Evolutionary conservation across 495 filamentous ascomycete genomes (phyloP), one percentile per base, ranked within the genome.

Genomic region (Lentithecium fluviatile): DNA sequence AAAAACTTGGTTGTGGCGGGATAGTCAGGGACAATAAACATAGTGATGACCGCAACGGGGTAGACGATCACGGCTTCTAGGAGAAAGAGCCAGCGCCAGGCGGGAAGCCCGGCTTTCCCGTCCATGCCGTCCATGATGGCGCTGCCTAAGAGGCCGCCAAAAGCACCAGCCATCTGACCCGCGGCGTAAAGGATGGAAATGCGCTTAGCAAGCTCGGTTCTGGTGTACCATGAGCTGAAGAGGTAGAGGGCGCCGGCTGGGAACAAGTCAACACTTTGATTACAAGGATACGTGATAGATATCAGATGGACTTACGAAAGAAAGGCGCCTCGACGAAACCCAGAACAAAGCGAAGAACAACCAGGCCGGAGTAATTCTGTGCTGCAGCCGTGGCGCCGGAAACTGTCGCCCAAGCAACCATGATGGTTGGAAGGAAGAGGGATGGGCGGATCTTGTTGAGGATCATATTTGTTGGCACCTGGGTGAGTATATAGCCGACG

Each of bases 321-420:
- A 65, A 60, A 10, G 62, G 50, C 8, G 60, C 54, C 17, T 58
- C 54, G 7, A 55, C 79, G 45, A 89, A 85, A 64, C 88, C 87
- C 0, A 91, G 77, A 61, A 88, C 87, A 76, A 89, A 90, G 15
- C 87, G 82, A 47, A 83, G 79, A 2, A 81, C 83, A 20, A 88
- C 73, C 38, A 90, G 75, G 0, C 85, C 86, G 37, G 77, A 78
- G 63, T 78, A 87, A 63, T 74, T 87, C 19, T 76, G 70, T 0
- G 80, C 82, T 7, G 75, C 81, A 36, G 83, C 83, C 1, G 86
- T 87, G 0, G 75, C 74, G 0, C 82, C 82, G 0, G 84, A 88
- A 53, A 90, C 85, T n/a, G 84, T 72, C n/a, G 86, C 86, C 88
- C 87, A 90, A 2, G 85, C 57, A 20, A 86, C 73, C 84, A 88